phyloP scores from a whole-genome alignment of 2,329 filamentous ascomycete species.

The Diaporthe citrichinensis region DNA sequence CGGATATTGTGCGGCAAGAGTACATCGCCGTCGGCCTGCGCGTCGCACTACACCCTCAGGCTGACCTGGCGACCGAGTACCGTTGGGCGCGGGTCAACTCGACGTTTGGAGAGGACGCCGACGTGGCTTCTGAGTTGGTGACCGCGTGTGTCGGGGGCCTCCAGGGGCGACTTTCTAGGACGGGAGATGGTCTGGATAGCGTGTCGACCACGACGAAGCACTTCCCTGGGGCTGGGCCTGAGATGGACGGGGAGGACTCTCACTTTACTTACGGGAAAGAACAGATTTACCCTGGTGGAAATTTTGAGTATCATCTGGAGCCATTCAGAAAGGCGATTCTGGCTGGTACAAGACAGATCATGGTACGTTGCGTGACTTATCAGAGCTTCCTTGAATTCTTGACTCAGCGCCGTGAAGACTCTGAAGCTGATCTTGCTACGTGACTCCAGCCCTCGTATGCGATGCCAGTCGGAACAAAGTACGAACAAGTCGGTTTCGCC shows the following conservation, averaged over 20 bases:
- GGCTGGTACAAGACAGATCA: slow-evolving; percentile 64
- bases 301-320: slow-evolving; percentile 64
- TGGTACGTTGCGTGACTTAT: slow-evolving; percentile 48
- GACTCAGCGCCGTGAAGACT: neutral
- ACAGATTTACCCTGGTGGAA: slow-evolving; percentile 63
- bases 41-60: slow-evolving; percentile 63
- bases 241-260: slow-evolving; percentile 64
- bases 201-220: slow-evolving; percentile 67
- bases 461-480: slow-evolving; percentile 59
- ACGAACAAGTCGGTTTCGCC: slow-evolving; percentile 62
- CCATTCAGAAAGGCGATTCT: slow-evolving; percentile 65
- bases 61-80: slow-evolving; percentile 65
- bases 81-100: slow-evolving; percentile 62
- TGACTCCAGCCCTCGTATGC: slow-evolving; percentile 39
- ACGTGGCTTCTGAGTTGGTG: slow-evolving; percentile 54
- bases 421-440: neutral
- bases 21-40: slow-evolving; percentile 59
- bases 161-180: slow-evolving; percentile 50
- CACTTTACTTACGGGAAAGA: slow-evolving; percentile 68
- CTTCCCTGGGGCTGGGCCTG: slow-evolving; percentile 65
- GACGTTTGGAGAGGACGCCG: slow-evolving; percentile 65
- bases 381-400: neutral
- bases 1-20: slow-evolving; percentile 64
- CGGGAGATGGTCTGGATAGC: slow-evolving; percentile 55
- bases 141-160: slow-evolving; percentile 63